Base-by-base conservation (phyloP, 441 rosid genomes). In the Metrosideros polymorpha region DNA sequence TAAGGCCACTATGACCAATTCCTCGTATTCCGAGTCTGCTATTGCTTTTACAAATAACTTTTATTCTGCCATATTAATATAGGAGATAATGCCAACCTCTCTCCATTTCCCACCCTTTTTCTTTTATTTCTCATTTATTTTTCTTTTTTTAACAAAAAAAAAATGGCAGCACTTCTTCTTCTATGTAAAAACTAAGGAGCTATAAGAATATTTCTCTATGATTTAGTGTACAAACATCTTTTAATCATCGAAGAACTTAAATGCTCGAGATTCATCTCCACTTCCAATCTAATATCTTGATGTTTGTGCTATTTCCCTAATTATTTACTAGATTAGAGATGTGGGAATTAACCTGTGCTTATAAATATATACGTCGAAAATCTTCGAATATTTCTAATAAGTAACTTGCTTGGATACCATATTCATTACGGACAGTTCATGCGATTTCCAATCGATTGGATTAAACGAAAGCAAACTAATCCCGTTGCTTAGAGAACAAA, bases 241-340 rank as follows among this genome's bases (percentile, higher is more conserved):
- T 51, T 18, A 18, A 17, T 51, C 6, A 18, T 51, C 22, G 18
- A 52, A 51, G 6, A 7, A 18, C 56, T 19, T 3, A 22, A 53
- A 25, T 4, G 4, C 4, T 22, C 56, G 56, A 53, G 4, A 53
- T 8, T 7, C 8, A 10, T 7, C 8, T 19, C 1, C 18, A 22
- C 9, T n/a, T n/a, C 7, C 4, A 10, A 22, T 3, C 2, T 2
- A 4, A 53, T 53, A 5, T 52, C 22, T 53, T 10, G 27, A 22
- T 19, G 25, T 6, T 10, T 10, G 3, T 50, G 18, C 2, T 0
- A 10, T 55, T 25, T 55, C 24, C 12, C 0, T n/a, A 0, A 55
- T 55, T 1, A 55, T 56, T 25, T 25, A 55, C 25, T 5, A 0
- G 12, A n/a, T 2, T 0, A 0, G 15, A 55, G 6, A 25, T 10